Conservation (phyloP, 2,329 filamentous ascomycete species). For the Huntiella abstrusa region DNA sequence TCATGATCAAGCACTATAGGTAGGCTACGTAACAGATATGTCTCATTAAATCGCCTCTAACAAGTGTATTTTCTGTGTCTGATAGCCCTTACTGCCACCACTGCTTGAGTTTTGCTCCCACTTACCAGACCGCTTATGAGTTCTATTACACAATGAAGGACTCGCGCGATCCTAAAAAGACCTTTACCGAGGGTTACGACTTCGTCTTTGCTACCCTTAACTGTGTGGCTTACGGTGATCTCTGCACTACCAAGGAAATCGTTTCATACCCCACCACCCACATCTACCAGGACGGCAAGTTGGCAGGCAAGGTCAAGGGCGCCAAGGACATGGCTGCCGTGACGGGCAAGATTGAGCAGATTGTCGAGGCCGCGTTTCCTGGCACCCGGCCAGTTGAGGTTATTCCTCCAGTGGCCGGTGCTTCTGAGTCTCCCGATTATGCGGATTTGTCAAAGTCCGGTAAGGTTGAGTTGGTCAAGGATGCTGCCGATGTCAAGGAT, state of each 20-base stretch:
- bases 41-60: background rate
- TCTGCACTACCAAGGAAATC: constrained; percentile 52
- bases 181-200: constrained; percentile 67
- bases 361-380: constrained; percentile 59
- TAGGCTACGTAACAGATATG: constrained; percentile 18
- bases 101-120: constrained; percentile 63
- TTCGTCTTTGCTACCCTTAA: constrained; percentile 77
- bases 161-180: constrained; percentile 32
- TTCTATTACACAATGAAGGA: constrained; percentile 77
- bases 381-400: constrained; percentile 54
- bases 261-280: constrained; percentile 56
- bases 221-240: constrained; percentile 64
- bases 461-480: constrained; percentile 2
- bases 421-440: constrained; percentile 24
- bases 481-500: background rate
- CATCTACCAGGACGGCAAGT: constrained; percentile 62
- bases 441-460: background rate
- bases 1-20: constrained; percentile 50
- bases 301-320: constrained; percentile 44
- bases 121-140: constrained; percentile 84
- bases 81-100: constrained; percentile 45
- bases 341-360: constrained; percentile 54
- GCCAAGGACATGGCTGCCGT: constrained; percentile 47
- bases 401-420: constrained; percentile 54
- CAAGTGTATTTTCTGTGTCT: constrained; percentile 3